Base-by-base conservation (phyloP, 805 yeast genomes). In the Yarrowia hollandica region DNA sequence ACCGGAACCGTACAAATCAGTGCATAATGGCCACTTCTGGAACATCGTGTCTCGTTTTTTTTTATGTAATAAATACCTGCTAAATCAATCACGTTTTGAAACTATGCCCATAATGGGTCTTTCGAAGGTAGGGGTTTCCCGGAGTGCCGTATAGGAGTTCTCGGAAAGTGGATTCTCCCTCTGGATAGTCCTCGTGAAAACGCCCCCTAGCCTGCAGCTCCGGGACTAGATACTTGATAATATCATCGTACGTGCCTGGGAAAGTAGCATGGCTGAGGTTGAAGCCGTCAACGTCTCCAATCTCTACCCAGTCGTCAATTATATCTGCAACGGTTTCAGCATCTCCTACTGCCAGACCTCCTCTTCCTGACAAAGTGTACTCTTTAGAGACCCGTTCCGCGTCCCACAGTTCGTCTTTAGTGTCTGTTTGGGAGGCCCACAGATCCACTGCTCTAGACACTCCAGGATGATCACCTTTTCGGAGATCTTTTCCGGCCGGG, bases 231-330 rank as follows among this genome's bases (percentile, higher is more conserved):
- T 63, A 63, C 16, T 75, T 73, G 25, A 72, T 74, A 34, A 76
- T 66, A 14, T 75, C 76, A 60, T 72, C 75, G 48, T 73, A 68
- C 4, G 72, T 64, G 2, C 71, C 74, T 18, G 75, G 76, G 22
- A 68, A 64, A 4, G 72, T 66, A 1, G 78, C 71, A 61, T 72
- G 73, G 2, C 74, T 69, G 37, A 76, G 63, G 59, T 76, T 76
- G 63, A 76, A 75, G 1, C 79, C 79, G 62, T 76, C 80, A 19
- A 76, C 69, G 46, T 71, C 77, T 18, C 74, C 68, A 25, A 69
- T 65, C 14, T 71, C 71, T 5, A 73, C 74, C 74, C 76, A 77
- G 42, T 65, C 60, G 52, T 75, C 76, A 16, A 76, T 66, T 60
- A 69, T 71, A 60, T 76, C 76, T 8, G 77, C 79, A 19, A 76